phyloP scores from a whole-genome alignment of 768 basidiomycete genomes.

The Boletus subparvulus region DNA sequence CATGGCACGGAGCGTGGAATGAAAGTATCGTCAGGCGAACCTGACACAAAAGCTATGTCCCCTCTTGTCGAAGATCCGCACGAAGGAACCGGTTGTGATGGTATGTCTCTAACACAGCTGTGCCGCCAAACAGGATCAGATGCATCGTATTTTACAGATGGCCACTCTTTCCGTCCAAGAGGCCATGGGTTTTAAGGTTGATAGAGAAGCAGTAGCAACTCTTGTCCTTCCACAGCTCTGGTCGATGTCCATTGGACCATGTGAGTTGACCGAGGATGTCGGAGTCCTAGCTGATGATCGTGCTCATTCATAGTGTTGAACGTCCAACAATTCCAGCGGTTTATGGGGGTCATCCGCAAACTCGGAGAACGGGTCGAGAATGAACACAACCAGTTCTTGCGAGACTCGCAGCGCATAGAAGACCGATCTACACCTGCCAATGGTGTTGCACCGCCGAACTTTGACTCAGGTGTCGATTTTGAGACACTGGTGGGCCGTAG shows the following conservation, averaged over 20 bases:
- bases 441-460: constrained; percentile 36
- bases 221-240: constrained; percentile 89
- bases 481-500: constrained; percentile 77
- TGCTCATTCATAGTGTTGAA: constrained; percentile 55
- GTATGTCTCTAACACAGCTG: constrained; percentile 37
- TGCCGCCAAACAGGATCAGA: background rate
- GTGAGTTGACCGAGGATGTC: constrained; percentile 44
- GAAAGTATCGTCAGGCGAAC: constrained; percentile 53
- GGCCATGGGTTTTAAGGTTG: constrained; percentile 94
- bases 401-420: constrained; percentile 89
- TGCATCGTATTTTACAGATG: constrained; percentile 50
- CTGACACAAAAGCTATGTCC: constrained; percentile 96
- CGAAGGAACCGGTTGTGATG: constrained; percentile 95
- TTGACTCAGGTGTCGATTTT: constrained; percentile 71
- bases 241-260: constrained; percentile 96
- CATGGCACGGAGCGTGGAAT: background rate
- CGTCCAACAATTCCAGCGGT: constrained; percentile 85
- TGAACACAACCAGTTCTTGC: constrained; percentile 89
- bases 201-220: constrained; percentile 88
- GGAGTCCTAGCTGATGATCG: background rate
- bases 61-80: constrained; percentile 89
- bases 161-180: constrained; percentile 89
- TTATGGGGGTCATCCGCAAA: constrained; percentile 82
- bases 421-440: constrained; percentile 60
- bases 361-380: constrained; percentile 84